Base-by-base conservation (phyloP, 179 eudicot species). In the Kewa caespitosa region DNA sequence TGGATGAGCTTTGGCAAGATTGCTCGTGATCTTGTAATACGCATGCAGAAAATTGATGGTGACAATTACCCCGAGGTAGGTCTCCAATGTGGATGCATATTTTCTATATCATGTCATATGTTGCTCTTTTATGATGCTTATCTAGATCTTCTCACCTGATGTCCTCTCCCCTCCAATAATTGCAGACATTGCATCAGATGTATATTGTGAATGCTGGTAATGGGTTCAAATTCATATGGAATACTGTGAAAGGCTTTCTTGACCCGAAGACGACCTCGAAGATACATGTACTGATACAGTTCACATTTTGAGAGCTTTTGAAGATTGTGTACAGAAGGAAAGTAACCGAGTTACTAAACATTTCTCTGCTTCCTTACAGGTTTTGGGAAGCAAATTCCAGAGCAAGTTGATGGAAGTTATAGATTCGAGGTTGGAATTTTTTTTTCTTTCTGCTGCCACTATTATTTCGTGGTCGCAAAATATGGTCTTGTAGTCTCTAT, bases 1-100 rank as follows among this genome's bases (percentile, higher is more conserved):
- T 93, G 95, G 99, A 88, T 91, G 99, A 93, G 85, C 81, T 91
- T 95, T 82, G 95, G 99, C 48, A 95, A 93, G 89, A 87, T 90
- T 75, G 99, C 94, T 50, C 92, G 80, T 83, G 98, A 95, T 84
- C 87, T 95, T 78, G 86, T 93, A 3, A 83, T 89, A 91, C 92
- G 93, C 75, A 95, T 95, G 86, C 99, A 93, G 79, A 95, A 90
- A 78, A 88, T 95, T 80, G 99, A 95, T 38, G 93, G 96, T 62
- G 97, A 91, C 77, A 93, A 95, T 86, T 93, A 95, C 79, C 99
- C 99, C 43, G 99, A 95, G 97, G 99, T 95, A 73, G 68, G 43
- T 52, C 46, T 50, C 41, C 27, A 23, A 50, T 61, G 46, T 55
- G 10, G 39, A 60, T 54, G 25, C 34, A 25, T 27, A 23, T 28